These are phyloP conservation scores for Neocallimastix lanati DNA, from an alignment of 192 early-diverging fungal genomes.

Conservation along the genomic window DNA sequence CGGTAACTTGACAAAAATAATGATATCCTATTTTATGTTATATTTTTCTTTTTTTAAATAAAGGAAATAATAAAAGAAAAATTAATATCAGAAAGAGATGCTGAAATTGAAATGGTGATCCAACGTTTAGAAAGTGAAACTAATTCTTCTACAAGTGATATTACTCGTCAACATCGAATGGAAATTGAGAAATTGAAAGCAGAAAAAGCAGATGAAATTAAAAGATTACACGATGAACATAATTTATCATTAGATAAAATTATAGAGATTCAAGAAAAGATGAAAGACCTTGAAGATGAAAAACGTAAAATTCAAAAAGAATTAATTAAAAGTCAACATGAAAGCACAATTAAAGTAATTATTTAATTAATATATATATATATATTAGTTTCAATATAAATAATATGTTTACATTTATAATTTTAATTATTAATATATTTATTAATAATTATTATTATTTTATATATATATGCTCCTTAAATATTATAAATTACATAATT, in stretches of 20 bases:
- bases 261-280: constrained; percentile 10
- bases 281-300: constrained; percentile 8
- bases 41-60: too few relatives aligned
- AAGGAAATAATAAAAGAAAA: constrained; percentile 18
- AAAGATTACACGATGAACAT: constrained; percentile 29
- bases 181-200: constrained; percentile 25
- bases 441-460: too few relatives aligned
- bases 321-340: constrained; percentile 19
- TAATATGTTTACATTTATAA: too few relatives aligned
- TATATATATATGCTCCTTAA: too few relatives aligned
- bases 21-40: too few relatives aligned
- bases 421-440: too few relatives aligned
- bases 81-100: constrained; percentile 27
- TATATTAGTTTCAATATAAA: too few relatives aligned
- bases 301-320: constrained; percentile 19
- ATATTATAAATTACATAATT: too few relatives aligned
- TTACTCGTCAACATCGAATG: constrained; percentile 19
- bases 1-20: too few relatives aligned
- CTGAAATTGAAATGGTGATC: constrained; percentile 34
- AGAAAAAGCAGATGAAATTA: constrained; percentile 27
- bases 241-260: constrained; percentile 26
- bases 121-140: constrained; percentile 32
- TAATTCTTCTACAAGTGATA: constrained; percentile 21
- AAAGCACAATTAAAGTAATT: constrained; percentile 11
- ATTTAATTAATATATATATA: too few relatives aligned